phyloP scores from a whole-genome alignment of 2,329 filamentous ascomycete genomes.

The Aspergillus bombycis region DNA sequence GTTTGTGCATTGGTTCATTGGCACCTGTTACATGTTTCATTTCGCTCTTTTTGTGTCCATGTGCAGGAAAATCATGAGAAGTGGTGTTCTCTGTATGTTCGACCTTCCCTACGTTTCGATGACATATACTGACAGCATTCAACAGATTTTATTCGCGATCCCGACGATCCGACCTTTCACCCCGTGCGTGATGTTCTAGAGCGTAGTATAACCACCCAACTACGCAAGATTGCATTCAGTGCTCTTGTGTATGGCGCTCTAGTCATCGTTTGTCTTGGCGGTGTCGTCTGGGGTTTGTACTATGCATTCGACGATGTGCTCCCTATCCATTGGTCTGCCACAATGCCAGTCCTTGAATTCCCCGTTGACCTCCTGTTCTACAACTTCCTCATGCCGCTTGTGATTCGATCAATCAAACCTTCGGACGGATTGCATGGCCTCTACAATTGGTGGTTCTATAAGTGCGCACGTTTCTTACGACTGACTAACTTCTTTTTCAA shows the following conservation, averaged over 20 bases:
- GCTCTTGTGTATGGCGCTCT: constrained; percentile 93
- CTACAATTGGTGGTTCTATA: constrained; percentile 96
- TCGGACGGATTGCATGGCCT: constrained; percentile 80
- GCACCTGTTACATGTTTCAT: constrained; percentile 99
- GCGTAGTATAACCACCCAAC: constrained; percentile 85
- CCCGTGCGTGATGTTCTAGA: constrained; percentile 96
- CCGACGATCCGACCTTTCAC: constrained; percentile 97
- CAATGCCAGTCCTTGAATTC: constrained; percentile 90
- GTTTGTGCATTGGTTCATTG: constrained; percentile 98
- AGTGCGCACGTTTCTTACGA: constrained; percentile 76
- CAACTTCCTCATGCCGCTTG: constrained; percentile 91
- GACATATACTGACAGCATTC: constrained; percentile 7
- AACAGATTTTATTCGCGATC: constrained; percentile 91
- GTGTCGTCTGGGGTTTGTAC: constrained; percentile 90
- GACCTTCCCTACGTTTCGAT: constrained; percentile 9
- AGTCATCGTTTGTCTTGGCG: constrained; percentile 89
- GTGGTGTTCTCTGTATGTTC: constrained; percentile 81
- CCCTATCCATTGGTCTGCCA: constrained; percentile 90
- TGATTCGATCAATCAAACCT: constrained; percentile 81
- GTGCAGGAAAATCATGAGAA: constrained; percentile 97
- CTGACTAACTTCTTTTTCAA: constrained; percentile 94
- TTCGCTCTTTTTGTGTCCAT: constrained; percentile 98
- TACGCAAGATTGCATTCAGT: constrained; percentile 94
- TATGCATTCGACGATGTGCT: constrained; percentile 71
- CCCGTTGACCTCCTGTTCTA: constrained; percentile 93